A percentile compares a stretch with the other conserved stretches of the same genome.
Evolutionary conservation across 1,284 basidiomycete species (phyloP).

Genomic region (Cryptococcus sp.): DNA sequence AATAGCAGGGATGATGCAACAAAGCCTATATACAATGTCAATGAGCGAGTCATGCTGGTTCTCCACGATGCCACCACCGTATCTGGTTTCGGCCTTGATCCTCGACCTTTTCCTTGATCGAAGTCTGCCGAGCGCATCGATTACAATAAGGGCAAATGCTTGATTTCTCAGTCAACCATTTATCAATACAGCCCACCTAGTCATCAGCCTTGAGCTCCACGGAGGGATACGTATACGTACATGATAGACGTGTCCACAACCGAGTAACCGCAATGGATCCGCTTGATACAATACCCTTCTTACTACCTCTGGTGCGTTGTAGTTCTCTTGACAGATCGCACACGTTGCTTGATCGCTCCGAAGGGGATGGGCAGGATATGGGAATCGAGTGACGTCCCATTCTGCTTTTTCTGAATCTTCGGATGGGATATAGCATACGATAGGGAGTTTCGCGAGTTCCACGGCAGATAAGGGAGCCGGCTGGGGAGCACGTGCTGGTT

Average conservation of each 20-base stretch:
- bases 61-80: too few species aligned
- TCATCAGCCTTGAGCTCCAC: background rate
- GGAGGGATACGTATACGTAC: constrained; percentile 9
- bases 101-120: background rate
- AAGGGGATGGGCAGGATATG: constrained; percentile 20
- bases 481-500: constrained; percentile 12
- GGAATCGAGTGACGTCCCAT: constrained; percentile 11
- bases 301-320: constrained; percentile 15
- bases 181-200: constrained; percentile 32
- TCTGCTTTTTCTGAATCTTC: background rate
- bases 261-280: constrained; percentile 23
- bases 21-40: too few species aligned
- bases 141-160: constrained; percentile 37
- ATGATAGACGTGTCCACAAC: constrained; percentile 38
- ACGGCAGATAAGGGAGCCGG: constrained; percentile 9
- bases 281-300: constrained; percentile 23
- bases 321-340: constrained; percentile 37
- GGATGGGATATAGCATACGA: constrained; percentile 26
- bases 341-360: constrained; percentile 22
- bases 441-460: constrained; percentile 15
- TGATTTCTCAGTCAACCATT: constrained; percentile 31
- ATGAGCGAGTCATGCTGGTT: too few species aligned
- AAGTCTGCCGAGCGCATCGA: constrained; percentile 15
- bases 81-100: background rate
- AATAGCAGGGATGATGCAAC: too few species aligned